These are phyloP conservation scores for Pseudogymnoascus pannorum DNA, from an alignment of 2,329 filamentous ascomycete genomes.

Conservation along the genomic window DNA sequence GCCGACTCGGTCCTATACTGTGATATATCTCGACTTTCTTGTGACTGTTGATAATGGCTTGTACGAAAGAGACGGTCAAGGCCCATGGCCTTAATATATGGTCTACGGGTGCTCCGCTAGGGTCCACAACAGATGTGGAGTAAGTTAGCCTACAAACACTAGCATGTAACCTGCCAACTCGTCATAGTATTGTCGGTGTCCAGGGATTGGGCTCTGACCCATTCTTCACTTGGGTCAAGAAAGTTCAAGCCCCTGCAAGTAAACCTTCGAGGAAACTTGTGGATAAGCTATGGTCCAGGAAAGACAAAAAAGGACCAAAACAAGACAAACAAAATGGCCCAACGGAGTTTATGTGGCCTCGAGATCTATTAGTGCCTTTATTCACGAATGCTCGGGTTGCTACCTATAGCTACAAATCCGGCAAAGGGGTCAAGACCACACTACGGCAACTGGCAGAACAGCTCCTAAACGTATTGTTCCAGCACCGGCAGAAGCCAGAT, in stretches of 20 bases:
- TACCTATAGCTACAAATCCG: conserved; percentile 19
- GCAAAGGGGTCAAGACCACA: conserved; percentile 13
- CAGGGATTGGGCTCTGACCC: conserved; percentile 15
- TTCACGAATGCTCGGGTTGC: conserved; percentile 16
- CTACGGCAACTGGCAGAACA: conserved; percentile 14
- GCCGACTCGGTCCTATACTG: neutral
- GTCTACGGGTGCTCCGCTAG: conserved; percentile 13
- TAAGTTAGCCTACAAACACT: conserved; percentile 3
- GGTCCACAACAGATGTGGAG: conserved; percentile 13
- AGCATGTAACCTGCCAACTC: conserved; percentile 1
- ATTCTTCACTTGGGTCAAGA: conserved; percentile 17
- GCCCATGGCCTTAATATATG: conserved; percentile 16
- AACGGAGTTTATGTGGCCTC: conserved; percentile 15
- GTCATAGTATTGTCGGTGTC: conserved; percentile 15
- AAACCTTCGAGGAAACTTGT: conserved; percentile 8
- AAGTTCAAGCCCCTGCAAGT: conserved; percentile 1
- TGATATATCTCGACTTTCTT: neutral
- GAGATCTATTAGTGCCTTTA: conserved; percentile 15
- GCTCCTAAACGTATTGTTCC: conserved; percentile 14
- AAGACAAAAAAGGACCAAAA: neutral
- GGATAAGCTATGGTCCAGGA: conserved; percentile 11
- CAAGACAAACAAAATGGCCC: conserved; percentile 6
- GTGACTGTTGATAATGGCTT: conserved; percentile 11
- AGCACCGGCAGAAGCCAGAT: conserved; percentile 13
- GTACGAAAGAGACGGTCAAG: conserved; percentile 17